Conservation (phyloP, 768 basidiomycete genomes). For the Hypholoma sublateritium region DNA sequence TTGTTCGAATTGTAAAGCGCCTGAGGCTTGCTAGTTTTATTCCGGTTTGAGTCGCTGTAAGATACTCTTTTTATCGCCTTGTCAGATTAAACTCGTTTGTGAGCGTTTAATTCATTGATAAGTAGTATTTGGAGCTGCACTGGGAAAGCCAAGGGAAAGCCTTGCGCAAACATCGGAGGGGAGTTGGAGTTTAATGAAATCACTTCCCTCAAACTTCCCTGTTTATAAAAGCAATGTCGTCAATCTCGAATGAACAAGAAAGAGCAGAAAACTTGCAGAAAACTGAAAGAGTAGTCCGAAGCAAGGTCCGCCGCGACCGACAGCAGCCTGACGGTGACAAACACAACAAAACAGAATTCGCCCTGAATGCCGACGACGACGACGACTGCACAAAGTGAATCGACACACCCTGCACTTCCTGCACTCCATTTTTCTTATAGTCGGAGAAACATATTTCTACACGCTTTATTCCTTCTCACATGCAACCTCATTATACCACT, state of each 20-base stretch:
- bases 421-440: constrained; percentile 21
- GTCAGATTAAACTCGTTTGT: background rate
- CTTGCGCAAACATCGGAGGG: no score
- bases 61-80: background rate
- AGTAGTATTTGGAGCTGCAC: no score
- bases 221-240: no score
- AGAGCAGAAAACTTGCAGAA: no score
- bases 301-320: background rate
- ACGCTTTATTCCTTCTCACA: constrained; percentile 24
- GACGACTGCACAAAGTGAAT: background rate
- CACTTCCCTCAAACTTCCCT: no score
- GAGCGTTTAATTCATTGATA: no score
- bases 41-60: background rate
- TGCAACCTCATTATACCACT: constrained; percentile 29
- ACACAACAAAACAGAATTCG: constrained; percentile 13
- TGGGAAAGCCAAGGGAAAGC: no score
- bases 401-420: constrained; percentile 10
- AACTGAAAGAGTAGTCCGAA: background rate
- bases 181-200: no score
- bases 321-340: constrained; percentile 1
- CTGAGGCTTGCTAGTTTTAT: no score
- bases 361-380: background rate
- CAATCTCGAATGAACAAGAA: background rate
- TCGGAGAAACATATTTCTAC: constrained; percentile 18
- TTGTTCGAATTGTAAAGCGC: constrained; percentile 27